phyloP scores from a whole-genome alignment of 352 stramenopile genomes.

The Blastocystis sp. region DNA sequence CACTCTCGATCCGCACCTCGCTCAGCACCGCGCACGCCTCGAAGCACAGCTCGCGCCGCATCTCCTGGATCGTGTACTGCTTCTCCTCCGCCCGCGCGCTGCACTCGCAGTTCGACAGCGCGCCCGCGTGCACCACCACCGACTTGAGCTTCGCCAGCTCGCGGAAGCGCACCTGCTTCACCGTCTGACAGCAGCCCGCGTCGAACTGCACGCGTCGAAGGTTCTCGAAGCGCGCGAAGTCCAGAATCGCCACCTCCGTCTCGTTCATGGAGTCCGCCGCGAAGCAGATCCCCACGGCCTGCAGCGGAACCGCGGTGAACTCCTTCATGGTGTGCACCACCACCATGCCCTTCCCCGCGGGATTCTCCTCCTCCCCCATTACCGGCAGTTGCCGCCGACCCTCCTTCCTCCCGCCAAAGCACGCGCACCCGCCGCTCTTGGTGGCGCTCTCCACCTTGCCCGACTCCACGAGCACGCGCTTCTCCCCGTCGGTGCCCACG shows the following conservation, averaged over 20 bases:
- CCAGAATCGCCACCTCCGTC: neutral
- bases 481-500: slow-evolving; percentile 5
- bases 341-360: neutral
- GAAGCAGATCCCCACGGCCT: neutral
- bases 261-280: neutral
- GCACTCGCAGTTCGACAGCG: neutral
- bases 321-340: slow-evolving; percentile 15
- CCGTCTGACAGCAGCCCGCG: neutral
- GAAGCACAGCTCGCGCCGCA: neutral
- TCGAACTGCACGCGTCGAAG: slow-evolving; percentile 20
- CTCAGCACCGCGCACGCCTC: slow-evolving; percentile 3
- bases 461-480: neutral
- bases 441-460: slow-evolving; percentile 16
- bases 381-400: slow-evolving; percentile 4
- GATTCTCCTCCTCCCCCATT: neutral
- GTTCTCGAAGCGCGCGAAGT: slow-evolving; percentile 38
- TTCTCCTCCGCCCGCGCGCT: slow-evolving; percentile 18
- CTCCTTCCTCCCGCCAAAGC: slow-evolving; percentile 13
- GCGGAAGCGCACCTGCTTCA: slow-evolving; percentile 5
- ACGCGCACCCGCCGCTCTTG: neutral
- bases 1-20: neutral
- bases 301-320: neutral
- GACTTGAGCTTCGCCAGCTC: slow-evolving; percentile 17
- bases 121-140: neutral
- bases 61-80: slow-evolving; percentile 20